These are phyloP conservation scores for Claviceps spartinae DNA, from an alignment of 2,329 filamentous ascomycete species.

Conservation along the genomic window DNA sequence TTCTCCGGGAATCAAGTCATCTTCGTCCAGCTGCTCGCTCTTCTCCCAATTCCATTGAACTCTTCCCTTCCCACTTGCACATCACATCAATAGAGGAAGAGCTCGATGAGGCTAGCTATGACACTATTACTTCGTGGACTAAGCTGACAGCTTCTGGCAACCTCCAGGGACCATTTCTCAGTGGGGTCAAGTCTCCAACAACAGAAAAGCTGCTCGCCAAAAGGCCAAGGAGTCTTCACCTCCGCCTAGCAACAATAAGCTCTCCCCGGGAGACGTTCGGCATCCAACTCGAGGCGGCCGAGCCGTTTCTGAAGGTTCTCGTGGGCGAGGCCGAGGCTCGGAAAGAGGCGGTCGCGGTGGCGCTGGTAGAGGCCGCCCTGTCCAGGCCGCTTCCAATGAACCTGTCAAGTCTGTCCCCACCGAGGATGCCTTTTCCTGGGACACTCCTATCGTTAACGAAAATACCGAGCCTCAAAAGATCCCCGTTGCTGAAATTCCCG, in stretches of 20 bases:
- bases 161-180: conserved; percentile 59
- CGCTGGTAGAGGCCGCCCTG: conserved; percentile 47
- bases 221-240: conserved; percentile 54
- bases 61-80: no score
- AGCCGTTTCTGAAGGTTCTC: conserved; percentile 45
- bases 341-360: conserved; percentile 46
- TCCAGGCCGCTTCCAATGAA: conserved; percentile 45
- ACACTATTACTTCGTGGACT: not conserved
- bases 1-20: not conserved
- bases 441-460: no score
- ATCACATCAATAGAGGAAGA: no score
- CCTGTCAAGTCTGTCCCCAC: conserved; percentile 54
- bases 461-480: no score
- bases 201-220: conserved; percentile 61
- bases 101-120: no score
- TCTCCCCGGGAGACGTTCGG: conserved; percentile 24
- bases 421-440: conserved; percentile 44
- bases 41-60: no score
- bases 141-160: conserved; percentile 7
- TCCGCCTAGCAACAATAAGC: conserved; percentile 35
- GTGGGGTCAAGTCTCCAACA: conserved; percentile 74
- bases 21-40: no score
- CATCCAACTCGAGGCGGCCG: conserved; percentile 48
- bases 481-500: conserved; percentile 10
- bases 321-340: conserved; percentile 47